phyloP scores from a whole-genome alignment of 202 grass and related monocot genomes.

The Elaeis oleifera region DNA sequence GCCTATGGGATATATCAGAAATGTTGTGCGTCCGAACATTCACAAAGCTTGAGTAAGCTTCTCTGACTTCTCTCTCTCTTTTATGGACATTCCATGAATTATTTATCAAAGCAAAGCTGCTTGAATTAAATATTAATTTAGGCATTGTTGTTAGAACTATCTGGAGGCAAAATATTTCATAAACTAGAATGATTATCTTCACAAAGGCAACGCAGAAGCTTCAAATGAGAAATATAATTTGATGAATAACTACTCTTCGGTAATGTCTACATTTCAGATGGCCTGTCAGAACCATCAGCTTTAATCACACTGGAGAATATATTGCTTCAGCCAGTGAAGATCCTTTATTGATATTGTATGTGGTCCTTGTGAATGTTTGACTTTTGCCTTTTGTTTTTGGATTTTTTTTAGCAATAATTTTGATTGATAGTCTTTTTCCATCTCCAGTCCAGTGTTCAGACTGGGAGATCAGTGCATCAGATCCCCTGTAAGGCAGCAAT shows the following conservation, averaged over 20 bases:
- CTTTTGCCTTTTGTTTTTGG: too few species aligned
- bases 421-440: not conserved
- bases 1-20: conserved; percentile 92
- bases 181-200: too few species aligned
- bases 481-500: conserved; percentile 90
- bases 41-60: conserved; percentile 91
- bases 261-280: conserved; percentile 41
- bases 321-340: conserved; percentile 96
- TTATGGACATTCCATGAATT: not conserved
- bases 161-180: too few species aligned
- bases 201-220: too few species aligned
- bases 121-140: too few species aligned
- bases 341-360: conserved; percentile 97
- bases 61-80: not conserved
- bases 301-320: conserved; percentile 81
- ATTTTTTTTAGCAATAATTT: conserved; percentile 3
- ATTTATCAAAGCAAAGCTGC: too few species aligned
- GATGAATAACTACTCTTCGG: not conserved
- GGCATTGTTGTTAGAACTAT: too few species aligned
- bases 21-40: conserved; percentile 92
- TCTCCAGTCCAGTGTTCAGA: conserved; percentile 87
- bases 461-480: conserved; percentile 82
- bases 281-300: conserved; percentile 96
- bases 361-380: conserved; percentile 12
- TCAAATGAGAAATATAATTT: too few species aligned